Conservation (phyloP, 2,329 filamentous ascomycete species). For the Tympanopsis confertula region DNA sequence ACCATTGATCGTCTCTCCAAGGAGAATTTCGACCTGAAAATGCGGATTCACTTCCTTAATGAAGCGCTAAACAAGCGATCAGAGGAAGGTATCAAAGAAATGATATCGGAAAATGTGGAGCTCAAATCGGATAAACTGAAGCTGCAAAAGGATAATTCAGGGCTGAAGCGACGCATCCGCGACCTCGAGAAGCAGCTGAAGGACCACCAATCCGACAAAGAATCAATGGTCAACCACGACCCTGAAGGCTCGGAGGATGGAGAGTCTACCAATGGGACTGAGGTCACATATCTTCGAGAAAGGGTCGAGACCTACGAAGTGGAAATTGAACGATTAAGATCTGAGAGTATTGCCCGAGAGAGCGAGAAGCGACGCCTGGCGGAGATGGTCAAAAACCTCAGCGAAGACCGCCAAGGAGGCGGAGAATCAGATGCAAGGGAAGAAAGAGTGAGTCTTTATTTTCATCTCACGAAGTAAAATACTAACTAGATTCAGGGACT, state of each 20-base stretch:
- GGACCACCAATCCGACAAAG: constrained; percentile 22
- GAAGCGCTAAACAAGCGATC: constrained; percentile 86
- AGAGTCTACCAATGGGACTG: not conserved
- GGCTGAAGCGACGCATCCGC: constrained; percentile 73
- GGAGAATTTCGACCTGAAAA: constrained; percentile 94
- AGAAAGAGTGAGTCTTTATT: constrained; percentile 38
- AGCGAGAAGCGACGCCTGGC: constrained; percentile 77
- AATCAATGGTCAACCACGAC: constrained; percentile 1
- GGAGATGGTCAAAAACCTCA: constrained; percentile 51
- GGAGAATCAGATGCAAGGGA: constrained; percentile 32
- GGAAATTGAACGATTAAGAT: constrained; percentile 71
- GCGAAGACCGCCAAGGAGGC: constrained; percentile 30
- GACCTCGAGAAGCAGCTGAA: constrained; percentile 79
- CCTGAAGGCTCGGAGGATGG: constrained; percentile 1
- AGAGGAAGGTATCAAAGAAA: constrained; percentile 92
- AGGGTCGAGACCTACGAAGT: constrained; percentile 41
- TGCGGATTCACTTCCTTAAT: constrained; percentile 94
- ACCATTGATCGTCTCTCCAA: constrained; percentile 94
- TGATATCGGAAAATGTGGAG: constrained; percentile 95
- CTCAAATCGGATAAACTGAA: constrained; percentile 82
- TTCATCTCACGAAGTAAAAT: not conserved
- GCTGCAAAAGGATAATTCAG: constrained; percentile 76
- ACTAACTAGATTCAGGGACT: constrained; percentile 52
- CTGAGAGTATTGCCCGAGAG: constrained; percentile 68
- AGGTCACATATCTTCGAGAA: not conserved